Evolutionary conservation across 2,329 filamentous ascomycete genomes (phyloP).

Genomic region (Coniosporium tulheliwenetii): DNA sequence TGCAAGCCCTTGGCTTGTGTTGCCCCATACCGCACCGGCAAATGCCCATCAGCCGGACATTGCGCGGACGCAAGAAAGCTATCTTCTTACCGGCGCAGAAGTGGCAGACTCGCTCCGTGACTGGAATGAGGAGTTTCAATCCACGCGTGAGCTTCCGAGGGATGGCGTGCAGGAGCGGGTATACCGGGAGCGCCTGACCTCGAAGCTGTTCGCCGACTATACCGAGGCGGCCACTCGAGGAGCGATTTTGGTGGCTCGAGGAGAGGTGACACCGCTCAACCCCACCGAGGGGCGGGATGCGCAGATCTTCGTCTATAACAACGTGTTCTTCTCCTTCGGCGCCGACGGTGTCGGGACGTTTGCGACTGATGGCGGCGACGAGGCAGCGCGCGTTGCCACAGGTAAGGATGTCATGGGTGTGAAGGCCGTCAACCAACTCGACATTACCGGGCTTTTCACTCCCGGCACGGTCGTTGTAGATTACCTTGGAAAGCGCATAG

Average conservation of each 20-base stretch:
- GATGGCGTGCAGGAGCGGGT: slow-evolving; percentile 91
- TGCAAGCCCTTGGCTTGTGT: slow-evolving; percentile 77
- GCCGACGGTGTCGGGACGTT: slow-evolving; percentile 96
- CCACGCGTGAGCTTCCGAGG: slow-evolving; percentile 82
- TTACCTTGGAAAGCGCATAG: slow-evolving; percentile 91
- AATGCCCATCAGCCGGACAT: slow-evolving; percentile 67
- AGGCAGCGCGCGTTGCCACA: slow-evolving; percentile 87
- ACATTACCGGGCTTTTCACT: slow-evolving; percentile 87
- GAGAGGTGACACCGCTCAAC: slow-evolving; percentile 86
- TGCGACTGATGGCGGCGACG: slow-evolving; percentile 87
- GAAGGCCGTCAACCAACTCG: slow-evolving; percentile 88
- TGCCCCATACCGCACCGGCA: slow-evolving; percentile 36
- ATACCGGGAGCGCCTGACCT: slow-evolving; percentile 83
- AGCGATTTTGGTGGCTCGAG: slow-evolving; percentile 79
- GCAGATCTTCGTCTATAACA: slow-evolving; percentile 99
- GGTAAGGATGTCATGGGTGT: slow-evolving; percentile 95
- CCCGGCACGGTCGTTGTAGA: slow-evolving; percentile 93
- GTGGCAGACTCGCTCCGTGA: slow-evolving; percentile 89
- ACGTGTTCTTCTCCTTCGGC: slow-evolving; percentile 98
- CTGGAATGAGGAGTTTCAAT: slow-evolving; percentile 99
- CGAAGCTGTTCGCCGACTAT: slow-evolving; percentile 95
- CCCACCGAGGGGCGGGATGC: slow-evolving; percentile 85
- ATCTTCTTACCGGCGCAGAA: slow-evolving; percentile 76
- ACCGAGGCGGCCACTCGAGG: slow-evolving; percentile 88
- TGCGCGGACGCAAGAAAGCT: slow-evolving; percentile 83